Evolutionary conservation across 2,329 filamentous ascomycete genomes (phyloP).

Genomic region (Chaetomiaceae sp.): DNA sequence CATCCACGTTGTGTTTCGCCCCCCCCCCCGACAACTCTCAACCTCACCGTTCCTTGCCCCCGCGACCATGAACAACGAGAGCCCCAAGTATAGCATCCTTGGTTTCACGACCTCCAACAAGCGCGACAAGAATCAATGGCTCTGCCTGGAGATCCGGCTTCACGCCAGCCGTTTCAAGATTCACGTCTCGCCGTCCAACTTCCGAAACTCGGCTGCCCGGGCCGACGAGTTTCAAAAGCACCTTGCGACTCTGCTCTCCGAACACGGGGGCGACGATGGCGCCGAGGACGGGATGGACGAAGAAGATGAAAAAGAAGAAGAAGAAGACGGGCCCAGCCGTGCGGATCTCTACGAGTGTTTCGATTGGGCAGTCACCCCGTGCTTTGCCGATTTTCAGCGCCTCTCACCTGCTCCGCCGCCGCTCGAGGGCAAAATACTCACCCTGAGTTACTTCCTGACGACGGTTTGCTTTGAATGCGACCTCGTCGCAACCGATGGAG

Average conservation of each 20-base stretch:
- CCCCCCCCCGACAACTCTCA: no score
- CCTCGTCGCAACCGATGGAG: conserved; percentile 2
- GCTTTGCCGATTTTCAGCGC: conserved; percentile 2
- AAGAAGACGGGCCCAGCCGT: neutral
- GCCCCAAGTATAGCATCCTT: neutral
- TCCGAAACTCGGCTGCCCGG: conserved; percentile 2
- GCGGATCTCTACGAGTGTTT: conserved; percentile 1
- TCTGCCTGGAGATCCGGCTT: conserved; percentile 5
- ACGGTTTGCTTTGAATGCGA: neutral
- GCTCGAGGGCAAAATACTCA: neutral
- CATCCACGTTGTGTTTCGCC: no score
- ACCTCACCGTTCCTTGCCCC: neutral
- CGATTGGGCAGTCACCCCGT: conserved; percentile 9
- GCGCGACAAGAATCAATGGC: conserved; percentile 1
- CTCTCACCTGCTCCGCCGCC: conserved; percentile 7
- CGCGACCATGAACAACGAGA: neutral
- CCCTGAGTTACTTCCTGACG: conserved; percentile 3
- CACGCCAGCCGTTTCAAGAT: neutral
- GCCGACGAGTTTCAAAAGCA: conserved; percentile 4
- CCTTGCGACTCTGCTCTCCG: neutral
- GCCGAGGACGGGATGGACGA: neutral
- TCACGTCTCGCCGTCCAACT: neutral
- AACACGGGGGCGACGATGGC: neutral
- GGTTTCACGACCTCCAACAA: conserved; percentile 9
- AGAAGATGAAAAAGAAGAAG: neutral